A percentile compares a stretch with the other conserved stretches of the same genome.
These are phyloP conservation scores for Pisolithus albus DNA, from an alignment of 768 basidiomycete species.

Conservation along the genomic window DNA sequence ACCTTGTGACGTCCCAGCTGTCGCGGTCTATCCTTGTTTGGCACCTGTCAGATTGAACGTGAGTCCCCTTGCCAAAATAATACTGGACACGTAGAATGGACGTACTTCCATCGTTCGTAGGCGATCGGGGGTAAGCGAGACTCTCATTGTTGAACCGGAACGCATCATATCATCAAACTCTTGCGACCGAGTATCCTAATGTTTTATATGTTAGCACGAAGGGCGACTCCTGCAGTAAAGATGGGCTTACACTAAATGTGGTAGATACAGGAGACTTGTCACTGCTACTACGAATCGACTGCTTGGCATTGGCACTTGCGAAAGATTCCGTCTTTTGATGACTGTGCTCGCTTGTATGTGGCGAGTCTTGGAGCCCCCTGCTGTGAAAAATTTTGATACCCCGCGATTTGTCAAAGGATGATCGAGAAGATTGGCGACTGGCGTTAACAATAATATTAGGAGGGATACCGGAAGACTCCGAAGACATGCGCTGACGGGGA, in stretches of 20 bases:
- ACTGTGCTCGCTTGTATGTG: slow-evolving; percentile 36
- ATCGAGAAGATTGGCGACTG: slow-evolving; percentile 32
- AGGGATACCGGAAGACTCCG: slow-evolving; percentile 30
- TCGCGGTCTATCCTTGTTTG: slow-evolving; percentile 66
- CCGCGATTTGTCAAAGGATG: slow-evolving; percentile 61
- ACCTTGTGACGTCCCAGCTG: slow-evolving; percentile 23
- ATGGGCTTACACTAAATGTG: slow-evolving; percentile 26
- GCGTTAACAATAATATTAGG: slow-evolving; percentile 7
- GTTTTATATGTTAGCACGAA: slow-evolving; percentile 1
- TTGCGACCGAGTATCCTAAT: slow-evolving; percentile 56
- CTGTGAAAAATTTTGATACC: slow-evolving; percentile 51
- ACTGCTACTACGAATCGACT: slow-evolving; percentile 25
- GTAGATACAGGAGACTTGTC: slow-evolving; percentile 31
- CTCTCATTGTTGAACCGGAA: slow-evolving; percentile 87
- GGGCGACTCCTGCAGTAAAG: neutral
- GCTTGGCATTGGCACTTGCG: slow-evolving; percentile 44
- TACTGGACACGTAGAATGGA: slow-evolving; percentile 16
- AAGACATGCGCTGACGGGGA: slow-evolving; percentile 29
- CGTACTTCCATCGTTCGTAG: slow-evolving; percentile 89
- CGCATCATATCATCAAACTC: slow-evolving; percentile 94
- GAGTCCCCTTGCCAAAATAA: slow-evolving; percentile 8
- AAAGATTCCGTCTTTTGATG: slow-evolving; percentile 53
- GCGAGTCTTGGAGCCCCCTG: slow-evolving; percentile 35
- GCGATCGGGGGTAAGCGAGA: slow-evolving; percentile 91
- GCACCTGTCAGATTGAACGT: slow-evolving; percentile 37